These are phyloP conservation scores for Nicotiana undulata DNA, from an alignment of 257 asterid species.

Conservation along the genomic window DNA sequence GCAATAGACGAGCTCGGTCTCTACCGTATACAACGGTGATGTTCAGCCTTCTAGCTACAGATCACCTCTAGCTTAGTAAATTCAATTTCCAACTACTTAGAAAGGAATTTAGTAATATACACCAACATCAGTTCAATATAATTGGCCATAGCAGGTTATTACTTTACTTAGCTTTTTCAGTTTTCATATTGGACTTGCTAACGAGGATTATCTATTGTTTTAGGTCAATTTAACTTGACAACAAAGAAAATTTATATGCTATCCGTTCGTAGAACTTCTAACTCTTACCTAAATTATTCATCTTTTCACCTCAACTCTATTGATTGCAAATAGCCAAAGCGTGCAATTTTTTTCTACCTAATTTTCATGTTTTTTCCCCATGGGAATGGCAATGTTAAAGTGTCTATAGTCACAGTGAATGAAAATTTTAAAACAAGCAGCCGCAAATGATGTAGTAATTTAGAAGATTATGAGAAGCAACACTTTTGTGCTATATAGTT, in stretches of 20 bases:
- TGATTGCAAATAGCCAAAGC: not conserved
- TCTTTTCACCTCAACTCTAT: not conserved
- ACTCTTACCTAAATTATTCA: not conserved
- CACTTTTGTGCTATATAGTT: not conserved
- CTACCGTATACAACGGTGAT: not conserved
- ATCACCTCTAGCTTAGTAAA: not conserved
- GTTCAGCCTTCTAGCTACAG: slow-evolving; percentile 27
- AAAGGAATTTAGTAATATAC: too few species aligned
- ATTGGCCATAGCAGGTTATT: not conserved
- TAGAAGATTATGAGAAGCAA: not conserved
- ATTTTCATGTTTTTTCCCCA: not conserved
- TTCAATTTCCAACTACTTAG: not conserved
- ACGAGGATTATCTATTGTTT: not conserved
- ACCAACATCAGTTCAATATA: not conserved
- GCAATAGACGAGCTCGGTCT: too few species aligned
- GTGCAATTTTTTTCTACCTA: too few species aligned
- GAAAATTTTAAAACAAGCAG: not conserved
- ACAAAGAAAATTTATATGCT: not conserved
- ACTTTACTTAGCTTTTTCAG: not conserved
- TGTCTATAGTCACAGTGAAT: not conserved
- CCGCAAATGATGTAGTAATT: not conserved
- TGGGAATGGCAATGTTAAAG: not conserved
- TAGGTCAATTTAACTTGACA: not conserved
- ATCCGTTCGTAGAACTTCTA: not conserved
- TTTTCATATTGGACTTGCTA: not conserved